Base-by-base conservation (phyloP, 345 rosid genomes). In the Citrus sinensis region DNA sequence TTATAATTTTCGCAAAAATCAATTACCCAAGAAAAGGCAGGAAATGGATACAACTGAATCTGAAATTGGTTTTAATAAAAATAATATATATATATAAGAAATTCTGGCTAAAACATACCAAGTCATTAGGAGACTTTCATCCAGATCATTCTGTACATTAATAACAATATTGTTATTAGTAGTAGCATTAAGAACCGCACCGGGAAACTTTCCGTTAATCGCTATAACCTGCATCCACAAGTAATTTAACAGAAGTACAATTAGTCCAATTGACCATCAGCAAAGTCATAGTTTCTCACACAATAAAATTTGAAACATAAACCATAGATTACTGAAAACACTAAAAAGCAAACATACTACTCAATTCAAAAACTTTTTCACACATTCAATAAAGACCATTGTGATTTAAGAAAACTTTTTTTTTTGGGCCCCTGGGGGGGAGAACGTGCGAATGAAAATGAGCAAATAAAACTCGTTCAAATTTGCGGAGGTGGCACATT, bases 111-210 rank as follows among this genome's bases (percentile, higher is more conserved):
- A 58, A 68, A 73, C 89, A 76, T 79, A 93, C 99, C 99, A 95
- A 46, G 98, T 93, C 79, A 95, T 63, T 20, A 95, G 91, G 58
- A 95, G 87, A 78, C 87, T 65, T 82, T 93, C 98, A 75, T 93
- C 94, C 83, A 95, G 58, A n/a, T 86, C 80, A 80, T 93, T 95
- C 60, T 42, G 71, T 14, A 95, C 95, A 51, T 91, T 92, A 60
- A 93, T 80, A 78, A 84, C 85, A 65, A 92, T 90, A 80, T 91
- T 89, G 87, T 88, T 70, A 81, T 95, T 95, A 19, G 99, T 95
- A 6, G 99, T 95, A 60, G 84, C 84, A 80, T 93, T 92, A 27
- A 95, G 73, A 68, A 82, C 56, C 64, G 96, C 92, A 34, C 96
- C 97, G 40, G 99, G 98, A 84, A 95, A 93, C 56, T 83, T 73